Evolutionary conservation across 2,329 filamentous ascomycete species (phyloP).

Genomic region (Keithomyces neogunnii): DNA sequence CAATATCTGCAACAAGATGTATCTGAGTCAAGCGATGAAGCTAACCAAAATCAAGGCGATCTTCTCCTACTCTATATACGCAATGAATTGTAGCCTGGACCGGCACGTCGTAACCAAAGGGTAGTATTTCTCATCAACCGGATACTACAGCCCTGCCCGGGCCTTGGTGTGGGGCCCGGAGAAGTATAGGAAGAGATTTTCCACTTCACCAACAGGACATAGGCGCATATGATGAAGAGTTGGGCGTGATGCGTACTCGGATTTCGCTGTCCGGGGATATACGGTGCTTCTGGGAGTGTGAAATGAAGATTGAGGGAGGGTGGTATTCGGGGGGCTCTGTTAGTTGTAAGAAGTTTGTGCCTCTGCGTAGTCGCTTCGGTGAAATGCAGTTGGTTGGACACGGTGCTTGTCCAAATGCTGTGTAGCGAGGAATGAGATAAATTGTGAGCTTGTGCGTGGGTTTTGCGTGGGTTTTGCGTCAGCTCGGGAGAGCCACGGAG

Average conservation of each 20-base stretch:
- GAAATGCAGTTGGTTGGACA: neutral
- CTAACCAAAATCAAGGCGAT: neutral
- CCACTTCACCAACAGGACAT: slow-evolving; percentile 6
- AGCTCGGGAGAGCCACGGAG: slow-evolving; percentile 10
- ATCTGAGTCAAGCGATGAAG: neutral
- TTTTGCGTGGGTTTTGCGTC: slow-evolving; percentile 5
- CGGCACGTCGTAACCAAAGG: neutral
- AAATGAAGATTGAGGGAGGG: neutral
- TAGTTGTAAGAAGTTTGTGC: slow-evolving; percentile 1
- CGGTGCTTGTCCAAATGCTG: neutral
- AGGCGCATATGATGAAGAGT: slow-evolving; percentile 10
- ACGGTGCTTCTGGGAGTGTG: slow-evolving; percentile 5
- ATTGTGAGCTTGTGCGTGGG: slow-evolving; percentile 2
- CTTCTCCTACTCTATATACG: neutral
- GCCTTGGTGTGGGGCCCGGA: slow-evolving; percentile 1
- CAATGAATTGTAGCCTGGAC: neutral
- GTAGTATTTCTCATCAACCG: slow-evolving; percentile 6
- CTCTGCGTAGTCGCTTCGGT: neutral
- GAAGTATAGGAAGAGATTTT: slow-evolving; percentile 7
- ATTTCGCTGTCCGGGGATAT: slow-evolving; percentile 5
- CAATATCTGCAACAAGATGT: neutral
- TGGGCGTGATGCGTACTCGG: slow-evolving; percentile 8
- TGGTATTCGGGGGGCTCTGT: neutral
- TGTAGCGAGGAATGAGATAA: slow-evolving; percentile 4
- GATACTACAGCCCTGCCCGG: neutral